These are phyloP conservation scores for Primulina tabacum DNA, from an alignment of 257 asterid genomes.

Conservation along the genomic window DNA sequence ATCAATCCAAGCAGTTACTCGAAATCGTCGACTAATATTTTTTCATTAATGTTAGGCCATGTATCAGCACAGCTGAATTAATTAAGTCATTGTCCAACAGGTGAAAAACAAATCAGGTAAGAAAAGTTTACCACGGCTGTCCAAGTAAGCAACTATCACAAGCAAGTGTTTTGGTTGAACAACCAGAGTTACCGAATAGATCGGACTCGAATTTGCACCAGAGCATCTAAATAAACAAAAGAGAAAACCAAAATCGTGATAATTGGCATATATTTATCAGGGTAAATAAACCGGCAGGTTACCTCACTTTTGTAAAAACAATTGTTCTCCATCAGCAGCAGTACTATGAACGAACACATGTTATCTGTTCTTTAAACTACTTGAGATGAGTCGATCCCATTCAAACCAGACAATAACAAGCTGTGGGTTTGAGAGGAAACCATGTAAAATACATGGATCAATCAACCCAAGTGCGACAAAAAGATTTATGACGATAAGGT, in stretches of 20 bases:
- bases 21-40: not conserved
- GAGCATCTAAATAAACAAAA: constrained; percentile 34
- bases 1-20: not conserved
- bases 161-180: constrained; percentile 34
- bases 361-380: constrained; percentile 25
- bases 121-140: constrained; percentile 39
- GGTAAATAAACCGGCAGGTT: constrained; percentile 21
- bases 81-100: constrained; percentile 1
- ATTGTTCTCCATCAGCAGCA: constrained; percentile 27
- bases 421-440: not conserved
- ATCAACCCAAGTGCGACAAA: constrained; percentile 24
- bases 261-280: constrained; percentile 21
- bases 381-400: constrained; percentile 16
- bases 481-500: not conserved
- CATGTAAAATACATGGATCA: not conserved
- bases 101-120: constrained; percentile 32
- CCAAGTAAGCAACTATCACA: constrained; percentile 38
- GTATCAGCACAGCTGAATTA: constrained; percentile 23
- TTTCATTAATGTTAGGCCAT: constrained; percentile 10
- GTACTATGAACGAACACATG: constrained; percentile 21
- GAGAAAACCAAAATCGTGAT: constrained; percentile 19
- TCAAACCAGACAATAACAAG: not conserved
- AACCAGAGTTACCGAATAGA: constrained; percentile 33
- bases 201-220: constrained; percentile 28
- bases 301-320: constrained; percentile 25